These are phyloP conservation scores for Wickerhamomyces subpelliculosus DNA, from an alignment of 805 yeast genomes.

Conservation along the genomic window DNA sequence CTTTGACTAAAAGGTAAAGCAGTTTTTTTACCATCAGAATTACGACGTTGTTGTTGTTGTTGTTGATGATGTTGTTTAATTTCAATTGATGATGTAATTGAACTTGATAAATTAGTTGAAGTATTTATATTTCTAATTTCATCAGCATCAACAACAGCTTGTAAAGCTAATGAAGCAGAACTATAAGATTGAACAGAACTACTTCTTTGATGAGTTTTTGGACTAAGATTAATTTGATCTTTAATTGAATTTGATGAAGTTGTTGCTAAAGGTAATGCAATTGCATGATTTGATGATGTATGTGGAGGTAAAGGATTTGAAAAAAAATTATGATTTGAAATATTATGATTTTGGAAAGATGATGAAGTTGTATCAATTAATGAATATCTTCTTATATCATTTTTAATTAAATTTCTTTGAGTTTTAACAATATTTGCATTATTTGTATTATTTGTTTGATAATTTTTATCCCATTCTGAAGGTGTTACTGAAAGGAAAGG, in stretches of 20 bases:
- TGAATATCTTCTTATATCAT: slow-evolving; percentile 31
- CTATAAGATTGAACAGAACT: slow-evolving; percentile 34
- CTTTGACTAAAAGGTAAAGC: slow-evolving; percentile 13
- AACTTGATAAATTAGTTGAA: slow-evolving; percentile 10
- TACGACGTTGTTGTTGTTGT: slow-evolving; percentile 5
- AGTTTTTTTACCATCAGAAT: slow-evolving; percentile 9
- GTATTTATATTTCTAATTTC: slow-evolving; percentile 18
- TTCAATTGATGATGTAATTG: slow-evolving; percentile 10
- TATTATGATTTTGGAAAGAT: slow-evolving; percentile 34
- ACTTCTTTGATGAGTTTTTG: slow-evolving; percentile 28
- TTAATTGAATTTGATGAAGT: slow-evolving; percentile 25
- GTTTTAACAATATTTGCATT: slow-evolving; percentile 2
- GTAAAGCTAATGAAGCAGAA: slow-evolving; percentile 61
- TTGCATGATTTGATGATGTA: slow-evolving; percentile 56
- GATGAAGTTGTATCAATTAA: slow-evolving; percentile 37
- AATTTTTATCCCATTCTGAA: slow-evolving; percentile 72
- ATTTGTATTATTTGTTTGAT: slow-evolving; percentile 28
- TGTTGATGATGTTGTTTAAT: not conserved
- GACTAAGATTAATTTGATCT: slow-evolving; percentile 14
- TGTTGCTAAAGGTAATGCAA: slow-evolving; percentile 39
- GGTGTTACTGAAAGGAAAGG: slow-evolving; percentile 80
- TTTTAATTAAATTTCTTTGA: slow-evolving; percentile 15
- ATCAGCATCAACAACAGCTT: slow-evolving; percentile 68
- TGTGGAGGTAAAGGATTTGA: slow-evolving; percentile 61
- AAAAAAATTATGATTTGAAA: slow-evolving; percentile 26